These are phyloP conservation scores for Sclerotinia nivalis DNA, from an alignment of 2,329 filamentous ascomycete species.

Conservation along the genomic window DNA sequence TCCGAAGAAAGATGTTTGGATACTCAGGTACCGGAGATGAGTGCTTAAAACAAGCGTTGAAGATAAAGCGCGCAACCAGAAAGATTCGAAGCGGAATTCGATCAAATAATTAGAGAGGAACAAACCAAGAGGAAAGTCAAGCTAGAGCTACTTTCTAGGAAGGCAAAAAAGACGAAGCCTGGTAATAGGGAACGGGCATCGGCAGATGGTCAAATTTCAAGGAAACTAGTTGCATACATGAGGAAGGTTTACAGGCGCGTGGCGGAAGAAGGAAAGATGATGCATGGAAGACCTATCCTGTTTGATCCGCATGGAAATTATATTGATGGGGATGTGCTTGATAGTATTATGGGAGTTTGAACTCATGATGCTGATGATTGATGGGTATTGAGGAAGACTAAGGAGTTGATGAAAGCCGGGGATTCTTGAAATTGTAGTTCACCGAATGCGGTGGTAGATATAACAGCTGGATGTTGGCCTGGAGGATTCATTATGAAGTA, in stretches of 20 bases:
- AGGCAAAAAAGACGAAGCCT: neutral
- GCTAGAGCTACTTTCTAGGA: neutral
- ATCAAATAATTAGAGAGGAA: too few species aligned
- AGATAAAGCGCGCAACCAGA: neutral
- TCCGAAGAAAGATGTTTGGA: accelerated
- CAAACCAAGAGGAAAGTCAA: neutral
- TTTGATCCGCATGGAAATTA: neutral
- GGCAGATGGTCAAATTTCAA: too few species aligned
- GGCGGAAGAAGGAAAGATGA: neutral
- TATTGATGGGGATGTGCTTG: neutral
- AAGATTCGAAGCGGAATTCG: too few species aligned
- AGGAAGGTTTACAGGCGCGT: neutral
- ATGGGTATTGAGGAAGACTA: neutral
- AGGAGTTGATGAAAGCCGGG: too few species aligned
- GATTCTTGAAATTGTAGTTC: neutral
- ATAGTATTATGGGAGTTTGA: neutral
- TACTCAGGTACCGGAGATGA: neutral
- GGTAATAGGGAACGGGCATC: neutral
- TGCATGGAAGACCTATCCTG: neutral
- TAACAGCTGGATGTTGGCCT: neutral
- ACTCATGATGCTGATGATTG: neutral
- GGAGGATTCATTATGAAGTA: neutral
- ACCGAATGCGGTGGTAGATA: neutral
- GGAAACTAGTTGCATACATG: neutral
- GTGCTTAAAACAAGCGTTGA: neutral